These are phyloP conservation scores for Solanum pinnatisectum DNA, from an alignment of 257 asterid species.

Conservation along the genomic window DNA sequence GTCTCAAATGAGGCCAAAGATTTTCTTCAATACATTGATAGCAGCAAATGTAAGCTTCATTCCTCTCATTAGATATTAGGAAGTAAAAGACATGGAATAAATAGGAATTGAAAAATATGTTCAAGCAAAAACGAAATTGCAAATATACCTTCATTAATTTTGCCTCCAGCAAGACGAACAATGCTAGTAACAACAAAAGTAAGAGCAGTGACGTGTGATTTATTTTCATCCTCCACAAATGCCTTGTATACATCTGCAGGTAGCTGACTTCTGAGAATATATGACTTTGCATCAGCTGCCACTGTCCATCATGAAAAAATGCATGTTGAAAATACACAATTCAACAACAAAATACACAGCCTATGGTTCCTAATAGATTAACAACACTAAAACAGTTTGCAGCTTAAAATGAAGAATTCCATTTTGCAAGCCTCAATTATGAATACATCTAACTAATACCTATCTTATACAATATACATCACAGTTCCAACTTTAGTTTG, in stretches of 20 bases:
- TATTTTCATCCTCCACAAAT: constrained; percentile 54
- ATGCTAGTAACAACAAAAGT: constrained; percentile 61
- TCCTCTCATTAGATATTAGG: not conserved
- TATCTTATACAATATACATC: not conserved
- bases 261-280: constrained; percentile 56
- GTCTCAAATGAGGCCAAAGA: constrained; percentile 85
- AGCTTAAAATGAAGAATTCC: not conserved
- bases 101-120: not conserved
- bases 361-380: not conserved
- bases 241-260: constrained; percentile 50
- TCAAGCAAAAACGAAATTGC: not conserved
- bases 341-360: not conserved
- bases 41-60: not conserved
- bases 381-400: not conserved
- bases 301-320: constrained; percentile 25
- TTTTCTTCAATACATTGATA: constrained; percentile 35
- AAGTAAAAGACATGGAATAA: not conserved
- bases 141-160: constrained; percentile 60
- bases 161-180: constrained; percentile 74
- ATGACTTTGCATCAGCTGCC: constrained; percentile 62
- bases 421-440: not conserved
- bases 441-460: not conserved
- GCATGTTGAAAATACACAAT: not conserved
- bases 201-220: constrained; percentile 52
- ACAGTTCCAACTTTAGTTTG: not conserved